phyloP scores from a whole-genome alignment of 2,329 filamentous ascomycete species.

The Pseudogymnoascus sp. region DNA sequence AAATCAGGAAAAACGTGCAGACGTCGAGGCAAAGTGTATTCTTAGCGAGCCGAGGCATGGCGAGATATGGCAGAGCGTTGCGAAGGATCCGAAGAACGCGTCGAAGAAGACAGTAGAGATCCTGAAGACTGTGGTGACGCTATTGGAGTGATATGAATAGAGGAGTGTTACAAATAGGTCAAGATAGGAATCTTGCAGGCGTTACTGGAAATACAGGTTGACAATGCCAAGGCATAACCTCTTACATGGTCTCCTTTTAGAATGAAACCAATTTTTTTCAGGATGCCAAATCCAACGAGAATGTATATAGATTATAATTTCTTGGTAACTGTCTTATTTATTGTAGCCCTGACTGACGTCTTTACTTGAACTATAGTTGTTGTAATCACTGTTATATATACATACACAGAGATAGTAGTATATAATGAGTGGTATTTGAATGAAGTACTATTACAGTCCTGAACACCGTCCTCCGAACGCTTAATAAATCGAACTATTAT shows the following conservation, averaged over 20 bases:
- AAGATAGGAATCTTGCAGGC: not conserved
- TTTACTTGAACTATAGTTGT: too few relatives aligned
- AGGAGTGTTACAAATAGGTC: not conserved
- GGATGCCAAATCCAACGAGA: not conserved
- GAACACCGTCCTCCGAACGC: not conserved
- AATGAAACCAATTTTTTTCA: not conserved
- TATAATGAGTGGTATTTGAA: not conserved
- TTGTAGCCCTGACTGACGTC: not conserved
- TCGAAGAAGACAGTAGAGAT: slow-evolving; percentile 69
- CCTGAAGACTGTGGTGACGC: slow-evolving; percentile 64
- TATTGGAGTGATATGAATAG: slow-evolving; percentile 20
- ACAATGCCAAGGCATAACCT: not conserved
- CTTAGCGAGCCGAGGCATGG: slow-evolving; percentile 84
- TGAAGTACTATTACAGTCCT: not conserved
- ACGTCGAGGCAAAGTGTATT: slow-evolving; percentile 73
- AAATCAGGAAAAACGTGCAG: slow-evolving; percentile 66
- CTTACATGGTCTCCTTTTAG: not conserved
- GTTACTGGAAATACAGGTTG: slow-evolving; percentile 2
- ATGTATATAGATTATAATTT: not conserved
- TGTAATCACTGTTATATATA: too few relatives aligned
- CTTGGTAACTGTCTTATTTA: not conserved
- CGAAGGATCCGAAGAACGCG: slow-evolving; percentile 79
- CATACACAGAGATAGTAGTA: too few relatives aligned
- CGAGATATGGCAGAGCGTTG: slow-evolving; percentile 79
- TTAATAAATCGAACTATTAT: not conserved